Percentiles rank a stretch among this genome's conserved stretches.
These are phyloP conservation scores for Hamigera avellanea DNA, from an alignment of 495 filamentous ascomycete species.

Conservation along the genomic window DNA sequence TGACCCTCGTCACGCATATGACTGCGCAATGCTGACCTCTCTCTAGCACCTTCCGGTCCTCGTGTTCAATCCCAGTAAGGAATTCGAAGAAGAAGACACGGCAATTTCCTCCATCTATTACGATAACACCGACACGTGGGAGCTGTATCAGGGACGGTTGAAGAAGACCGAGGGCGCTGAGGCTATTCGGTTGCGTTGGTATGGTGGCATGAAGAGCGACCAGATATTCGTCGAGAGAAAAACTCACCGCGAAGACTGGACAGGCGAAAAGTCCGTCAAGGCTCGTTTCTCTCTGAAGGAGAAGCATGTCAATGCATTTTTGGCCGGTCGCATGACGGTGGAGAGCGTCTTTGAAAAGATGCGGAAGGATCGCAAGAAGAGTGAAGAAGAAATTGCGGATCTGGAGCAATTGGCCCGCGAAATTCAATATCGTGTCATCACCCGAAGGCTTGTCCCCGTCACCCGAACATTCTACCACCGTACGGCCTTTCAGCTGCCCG, in stretches of 20 bases:
- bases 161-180: conserved; percentile 98
- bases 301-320: conserved; percentile 87
- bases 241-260: conserved; percentile 98
- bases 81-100: conserved; percentile 78
- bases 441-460: conserved; percentile 71
- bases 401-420: conserved; percentile 83
- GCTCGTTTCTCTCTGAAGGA: conserved; percentile 91
- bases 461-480: conserved; percentile 94
- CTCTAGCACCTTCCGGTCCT: conserved; percentile 82
- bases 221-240: conserved; percentile 97
- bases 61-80: conserved; percentile 95
- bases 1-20: neutral
- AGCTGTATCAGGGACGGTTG: conserved; percentile 83
- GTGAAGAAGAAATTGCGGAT: conserved; percentile 75
- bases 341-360: conserved; percentile 86
- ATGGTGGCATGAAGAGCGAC: conserved; percentile 88
- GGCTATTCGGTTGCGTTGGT: conserved; percentile 93
- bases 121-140: conserved; percentile 87
- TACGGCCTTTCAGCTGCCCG: conserved; percentile 94
- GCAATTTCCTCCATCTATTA: conserved; percentile 98
- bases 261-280: conserved; percentile 96
- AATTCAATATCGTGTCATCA: conserved; percentile 84
- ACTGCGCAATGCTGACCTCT: neutral
- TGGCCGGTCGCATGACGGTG: conserved; percentile 70
- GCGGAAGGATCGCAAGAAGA: conserved; percentile 87